Percentiles rank a stretch among this genome's conserved stretches.
These are phyloP conservation scores for Amanita subjunquillea DNA, from an alignment of 768 basidiomycete species.

Conservation along the genomic window DNA sequence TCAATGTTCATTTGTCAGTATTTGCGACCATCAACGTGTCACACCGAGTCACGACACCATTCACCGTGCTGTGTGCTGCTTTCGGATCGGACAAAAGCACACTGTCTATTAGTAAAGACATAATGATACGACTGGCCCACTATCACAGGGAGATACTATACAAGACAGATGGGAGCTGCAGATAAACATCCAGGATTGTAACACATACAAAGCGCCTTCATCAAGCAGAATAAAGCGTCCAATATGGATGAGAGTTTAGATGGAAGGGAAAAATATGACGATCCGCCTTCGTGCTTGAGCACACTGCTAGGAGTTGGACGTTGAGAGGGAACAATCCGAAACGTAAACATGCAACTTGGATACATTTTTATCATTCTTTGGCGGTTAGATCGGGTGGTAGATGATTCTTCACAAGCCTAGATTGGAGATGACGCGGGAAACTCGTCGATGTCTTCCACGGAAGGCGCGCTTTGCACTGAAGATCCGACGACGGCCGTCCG, in stretches of 20 bases:
- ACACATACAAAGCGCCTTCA: slow-evolving; percentile 7
- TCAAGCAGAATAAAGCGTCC: slow-evolving; percentile 7
- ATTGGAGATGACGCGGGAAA: slow-evolving; percentile 70
- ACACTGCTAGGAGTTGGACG: slow-evolving; percentile 6
- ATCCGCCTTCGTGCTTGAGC: slow-evolving; percentile 3
- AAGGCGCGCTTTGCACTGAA: slow-evolving; percentile 33
- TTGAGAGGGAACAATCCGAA: slow-evolving; percentile 6
- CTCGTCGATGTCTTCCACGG: slow-evolving; percentile 59
- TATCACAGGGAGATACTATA: slow-evolving; percentile 37
- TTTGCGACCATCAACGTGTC: neutral
- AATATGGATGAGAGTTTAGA: slow-evolving; percentile 20
- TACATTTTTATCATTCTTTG: neutral
- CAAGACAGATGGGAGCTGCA: slow-evolving; percentile 32
- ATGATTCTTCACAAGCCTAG: slow-evolving; percentile 42
- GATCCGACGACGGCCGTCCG: slow-evolving; percentile 30
- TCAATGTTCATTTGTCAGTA: neutral
- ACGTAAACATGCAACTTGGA: neutral
- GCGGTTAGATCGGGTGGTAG: neutral
- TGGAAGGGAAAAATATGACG: slow-evolving; percentile 7
- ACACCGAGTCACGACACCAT: too few relatives aligned
- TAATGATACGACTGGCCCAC: slow-evolving; percentile 53
- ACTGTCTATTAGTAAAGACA: slow-evolving; percentile 42
- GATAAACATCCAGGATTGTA: slow-evolving; percentile 11
- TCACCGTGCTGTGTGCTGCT: too few relatives aligned
- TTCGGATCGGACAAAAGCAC: slow-evolving; percentile 19